phyloP scores from a whole-genome alignment of 805 yeast genomes.

The Wickerhamomyces kurtzmanii region DNA sequence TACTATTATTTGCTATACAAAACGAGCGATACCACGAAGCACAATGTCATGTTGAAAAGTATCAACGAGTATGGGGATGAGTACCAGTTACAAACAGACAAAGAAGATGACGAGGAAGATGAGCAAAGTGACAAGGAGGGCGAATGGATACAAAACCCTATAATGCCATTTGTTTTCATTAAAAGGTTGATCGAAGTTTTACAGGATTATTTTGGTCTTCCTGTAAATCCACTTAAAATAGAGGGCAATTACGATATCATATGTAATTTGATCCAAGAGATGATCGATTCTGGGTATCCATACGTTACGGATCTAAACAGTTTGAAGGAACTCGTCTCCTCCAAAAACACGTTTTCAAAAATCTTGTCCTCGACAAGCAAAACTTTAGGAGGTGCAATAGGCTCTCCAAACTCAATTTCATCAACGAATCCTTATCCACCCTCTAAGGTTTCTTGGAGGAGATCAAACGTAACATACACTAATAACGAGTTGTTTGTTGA shows the following conservation, averaged over 20 bases:
- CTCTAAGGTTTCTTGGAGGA: constrained; percentile 66
- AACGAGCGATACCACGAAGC: not conserved
- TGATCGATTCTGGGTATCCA: constrained; percentile 73
- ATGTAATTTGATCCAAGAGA: constrained; percentile 61
- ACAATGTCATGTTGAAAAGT: not conserved
- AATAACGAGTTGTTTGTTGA: constrained; percentile 86
- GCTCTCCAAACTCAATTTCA: constrained; percentile 12
- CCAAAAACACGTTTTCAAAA: constrained; percentile 21
- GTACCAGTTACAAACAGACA: not conserved
- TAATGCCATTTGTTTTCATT: constrained; percentile 45
- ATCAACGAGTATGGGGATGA: not conserved
- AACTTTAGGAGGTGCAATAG: constrained; percentile 6
- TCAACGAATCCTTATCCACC: constrained; percentile 11
- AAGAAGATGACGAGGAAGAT: constrained; percentile 10
- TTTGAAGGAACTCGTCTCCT: constrained; percentile 61
- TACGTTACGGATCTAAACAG: constrained; percentile 62
- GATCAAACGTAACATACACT: constrained; percentile 55
- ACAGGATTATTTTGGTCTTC: constrained; percentile 47
- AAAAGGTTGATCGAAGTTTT: constrained; percentile 39
- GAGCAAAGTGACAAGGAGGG: constrained; percentile 17
- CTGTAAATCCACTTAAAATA: constrained; percentile 47
- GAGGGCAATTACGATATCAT: constrained; percentile 64
- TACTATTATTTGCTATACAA: no score
- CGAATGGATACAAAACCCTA: constrained; percentile 30
- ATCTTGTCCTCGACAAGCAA: constrained; percentile 26